Evolutionary conservation across 306 rosid species (phyloP), one percentile per base, ranked within the genome.

Genomic region (Begonia masoniana): DNA sequence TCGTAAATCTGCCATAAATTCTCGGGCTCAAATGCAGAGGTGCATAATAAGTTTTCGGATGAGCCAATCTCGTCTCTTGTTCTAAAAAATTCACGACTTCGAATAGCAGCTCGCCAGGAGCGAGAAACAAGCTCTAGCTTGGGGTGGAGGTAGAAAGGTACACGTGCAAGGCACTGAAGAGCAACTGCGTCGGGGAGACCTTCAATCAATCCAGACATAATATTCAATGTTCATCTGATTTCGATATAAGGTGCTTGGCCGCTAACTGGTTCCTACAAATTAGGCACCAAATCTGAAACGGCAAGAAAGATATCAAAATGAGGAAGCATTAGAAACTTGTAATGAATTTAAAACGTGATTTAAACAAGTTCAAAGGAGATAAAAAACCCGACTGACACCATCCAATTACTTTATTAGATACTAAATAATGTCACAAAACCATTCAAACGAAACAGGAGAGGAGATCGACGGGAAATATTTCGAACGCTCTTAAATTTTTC

Each of bases 161-260:
- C 99, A 65, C 88, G 63, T 10, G 96, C 99, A 63, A 91, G 88
- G 68, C 99, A 91, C 81, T 88, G 77, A 16, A 86, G 73, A 52
- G 99, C 79, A 65, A 91, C 88, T 41, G 88, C 86, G 12, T 91
- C 88, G 13, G 99, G 99, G 60, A 91, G 99, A 60, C 96, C 94
- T 76, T 83, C 96, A 63, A 91, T 91, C 69, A 91, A 67, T 66
- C 68, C 94, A 71, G 96, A 79, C 99, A 91, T 91, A 62, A 74
- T 72, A 82, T 60, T 69, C 62, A 58, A 68, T 65, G 47, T 63
- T 70, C 87, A 85, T 82, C 66, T 39, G 78, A 57, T 71, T 55
- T 72, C 47, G 60, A 56, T 53, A 31, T 31, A 31, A 31, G 62
- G 69, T 62, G 48, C 64, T 58, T 39, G 63, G 16, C 67, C 13